Percentiles rank a stretch among this genome's conserved stretches.
phyloP scores from a whole-genome alignment of 1,284 basidiomycete genomes.

The Tylopilus microsporus region DNA sequence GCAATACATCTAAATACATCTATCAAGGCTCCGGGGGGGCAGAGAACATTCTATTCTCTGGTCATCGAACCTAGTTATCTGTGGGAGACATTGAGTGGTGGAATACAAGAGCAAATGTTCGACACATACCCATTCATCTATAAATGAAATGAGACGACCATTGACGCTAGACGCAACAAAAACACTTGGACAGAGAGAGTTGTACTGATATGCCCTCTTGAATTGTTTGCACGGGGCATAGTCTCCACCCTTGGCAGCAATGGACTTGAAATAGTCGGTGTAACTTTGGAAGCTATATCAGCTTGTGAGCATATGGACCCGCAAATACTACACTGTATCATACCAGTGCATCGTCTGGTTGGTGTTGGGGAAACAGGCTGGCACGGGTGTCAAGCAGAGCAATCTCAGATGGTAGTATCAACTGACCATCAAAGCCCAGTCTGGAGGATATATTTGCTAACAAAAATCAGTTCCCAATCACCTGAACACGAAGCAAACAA shows the following conservation, averaged over 20 bases:
- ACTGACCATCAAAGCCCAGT: conserved; percentile 79
- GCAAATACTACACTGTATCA: conserved; percentile 18
- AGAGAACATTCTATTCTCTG: conserved; percentile 92
- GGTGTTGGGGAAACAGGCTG: conserved; percentile 91
- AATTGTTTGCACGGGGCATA: conserved; percentile 99
- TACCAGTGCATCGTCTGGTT: conserved; percentile 96
- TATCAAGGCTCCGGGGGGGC: conserved; percentile 76
- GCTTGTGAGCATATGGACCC: conserved; percentile 7
- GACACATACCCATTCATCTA: conserved; percentile 80
- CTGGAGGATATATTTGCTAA: conserved; percentile 77
- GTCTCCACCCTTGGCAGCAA: conserved; percentile 96
- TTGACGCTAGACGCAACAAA: conserved; percentile 1
- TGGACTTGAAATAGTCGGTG: conserved; percentile 96
- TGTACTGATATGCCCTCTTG: conserved; percentile 91
- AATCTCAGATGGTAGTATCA: neutral
- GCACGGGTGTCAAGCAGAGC: conserved; percentile 12
- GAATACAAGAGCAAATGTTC: neutral
- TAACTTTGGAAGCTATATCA: conserved; percentile 88
- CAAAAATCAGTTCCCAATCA: conserved; percentile 5
- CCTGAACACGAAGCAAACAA: neutral
- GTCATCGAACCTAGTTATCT: conserved; percentile 87
- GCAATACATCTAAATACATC: conserved; percentile 2
- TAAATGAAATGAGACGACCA: conserved; percentile 15
- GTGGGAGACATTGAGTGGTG: conserved; percentile 15
- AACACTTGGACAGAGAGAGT: conserved; percentile 94